Percentiles rank a stretch among this genome's conserved stretches.
Evolutionary conservation across 106 monocot species (phyloP).

Genomic region (Dactylorhiza incarnata): DNA sequence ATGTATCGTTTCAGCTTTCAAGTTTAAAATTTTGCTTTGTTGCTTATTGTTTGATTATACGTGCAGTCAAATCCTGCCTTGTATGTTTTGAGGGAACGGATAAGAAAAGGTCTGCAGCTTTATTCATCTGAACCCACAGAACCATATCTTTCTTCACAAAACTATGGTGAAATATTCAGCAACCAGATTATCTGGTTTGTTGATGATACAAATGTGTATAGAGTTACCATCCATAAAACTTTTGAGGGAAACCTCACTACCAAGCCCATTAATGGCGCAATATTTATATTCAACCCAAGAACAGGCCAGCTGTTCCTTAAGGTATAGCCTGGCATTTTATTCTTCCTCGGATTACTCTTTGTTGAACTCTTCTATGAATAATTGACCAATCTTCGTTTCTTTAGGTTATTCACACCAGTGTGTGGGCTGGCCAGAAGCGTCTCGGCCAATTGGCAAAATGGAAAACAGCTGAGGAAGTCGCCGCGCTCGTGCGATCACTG

Average conservation of each 20-base stretch:
- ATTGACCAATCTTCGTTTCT: neutral
- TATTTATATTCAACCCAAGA: slow-evolving; percentile 98
- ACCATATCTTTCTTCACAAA: slow-evolving; percentile 96
- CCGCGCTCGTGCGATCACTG: slow-evolving; percentile 86
- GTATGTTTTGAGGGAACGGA: slow-evolving; percentile 93
- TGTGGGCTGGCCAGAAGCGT: slow-evolving; percentile 99
- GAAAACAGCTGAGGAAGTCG: slow-evolving; percentile 99
- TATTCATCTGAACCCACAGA: slow-evolving; percentile 99
- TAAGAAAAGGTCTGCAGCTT: slow-evolving; percentile 94
- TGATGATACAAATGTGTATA: slow-evolving; percentile 98
- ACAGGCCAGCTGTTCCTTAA: slow-evolving; percentile 97
- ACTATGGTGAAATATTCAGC: slow-evolving; percentile 99
- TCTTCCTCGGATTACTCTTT: neutral
- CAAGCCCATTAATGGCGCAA: slow-evolving; percentile 98
- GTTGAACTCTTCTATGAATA: neutral
- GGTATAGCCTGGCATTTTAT: slow-evolving; percentile 22
- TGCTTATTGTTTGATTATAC: slow-evolving; percentile 10
- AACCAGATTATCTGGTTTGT: slow-evolving; percentile 99
- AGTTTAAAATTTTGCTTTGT: neutral
- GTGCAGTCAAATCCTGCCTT: slow-evolving; percentile 95
- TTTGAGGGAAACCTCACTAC: slow-evolving; percentile 99
- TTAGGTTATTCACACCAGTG: slow-evolving; percentile 99
- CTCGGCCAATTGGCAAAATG: slow-evolving; percentile 98
- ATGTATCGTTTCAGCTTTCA: slow-evolving; percentile 5
- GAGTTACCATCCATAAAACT: slow-evolving; percentile 98